Percentiles rank a stretch among this genome's conserved stretches.
Evolutionary conservation across 805 yeast species (phyloP).

Genomic region (Huiozyma sinensis): DNA sequence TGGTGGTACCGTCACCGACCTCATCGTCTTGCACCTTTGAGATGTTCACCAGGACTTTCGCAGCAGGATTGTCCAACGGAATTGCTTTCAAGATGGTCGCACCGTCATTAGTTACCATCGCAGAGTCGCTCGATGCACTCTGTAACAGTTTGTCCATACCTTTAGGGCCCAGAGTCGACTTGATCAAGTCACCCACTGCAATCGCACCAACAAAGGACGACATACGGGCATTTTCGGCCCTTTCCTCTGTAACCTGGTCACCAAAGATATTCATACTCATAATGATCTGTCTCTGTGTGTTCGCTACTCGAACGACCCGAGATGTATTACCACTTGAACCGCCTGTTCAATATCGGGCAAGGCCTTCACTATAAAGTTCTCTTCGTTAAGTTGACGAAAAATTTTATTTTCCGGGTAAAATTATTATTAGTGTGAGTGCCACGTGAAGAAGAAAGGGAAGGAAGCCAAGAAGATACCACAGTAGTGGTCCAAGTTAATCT

Average conservation of each 20-base stretch:
- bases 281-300: no score
- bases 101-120: slow-evolving; percentile 93
- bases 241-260: slow-evolving; percentile 94
- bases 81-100: slow-evolving; percentile 91
- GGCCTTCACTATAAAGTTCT: no score
- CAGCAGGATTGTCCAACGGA: slow-evolving; percentile 96
- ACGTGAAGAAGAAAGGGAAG: no score
- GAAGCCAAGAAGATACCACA: no score
- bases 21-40: slow-evolving; percentile 96
- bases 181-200: slow-evolving; percentile 96
- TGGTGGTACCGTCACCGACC: slow-evolving; percentile 97
- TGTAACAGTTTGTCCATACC: slow-evolving; percentile 97
- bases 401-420: no score
- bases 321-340: no score
- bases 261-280: slow-evolving; percentile 80
- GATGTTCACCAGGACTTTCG: slow-evolving; percentile 87
- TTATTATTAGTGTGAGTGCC: no score
- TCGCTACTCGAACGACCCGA: no score
- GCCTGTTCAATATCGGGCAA: no score
- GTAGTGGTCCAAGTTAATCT: no score
- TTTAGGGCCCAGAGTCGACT: slow-evolving; percentile 91
- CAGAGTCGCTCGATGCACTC: slow-evolving; percentile 66
- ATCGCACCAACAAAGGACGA: slow-evolving; percentile 97
- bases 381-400: no score
- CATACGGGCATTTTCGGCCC: slow-evolving; percentile 96